Evolutionary conservation across 2,329 filamentous ascomycete genomes (phyloP), one percentile per base, ranked within the genome.

Genomic region (Cercospora citrullina): DNA sequence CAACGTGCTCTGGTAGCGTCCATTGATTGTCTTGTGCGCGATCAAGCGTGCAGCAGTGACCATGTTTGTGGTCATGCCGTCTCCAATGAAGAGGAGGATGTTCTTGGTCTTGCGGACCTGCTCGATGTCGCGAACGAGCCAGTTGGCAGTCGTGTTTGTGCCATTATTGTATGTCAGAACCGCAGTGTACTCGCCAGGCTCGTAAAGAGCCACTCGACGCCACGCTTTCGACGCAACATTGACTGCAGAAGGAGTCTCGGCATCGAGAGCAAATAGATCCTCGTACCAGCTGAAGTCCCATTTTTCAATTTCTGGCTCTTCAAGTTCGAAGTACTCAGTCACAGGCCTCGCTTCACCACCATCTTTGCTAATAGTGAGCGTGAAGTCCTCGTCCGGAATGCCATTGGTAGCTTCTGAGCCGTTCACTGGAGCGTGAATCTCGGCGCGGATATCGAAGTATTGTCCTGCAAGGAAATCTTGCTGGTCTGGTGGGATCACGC

Each of bases 221-320:
- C 93, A 95, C 31, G 88, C 88, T 81, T 93, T 94, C 71, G 91
- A 86, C 1, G 91, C 89, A 62, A 95, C 92, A 69, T 93, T 91
- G 80, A 96, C 92, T 21, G 93, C 75, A 1, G 89, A 91, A 4
- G 91, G 86, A 39, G 85, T 89, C 21, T 87, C 81, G 3, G 87
- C 88, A 74, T 94, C 91, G 75, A 89, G 82, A 30, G 92, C 92
- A 77, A 92, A 96, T 28, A 93, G 86, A 75, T 96, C 86, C 83
- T 94, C 92, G 76, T 87, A 94, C 90, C 91, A 95, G n/a, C 85
- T 85, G 77, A 95, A 95, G 72, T 89, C 86, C 92, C 92, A 96
- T 71, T 84, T 89, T 84, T 96, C 92, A 16, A 95, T 81, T 77
- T 87, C 80, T 21, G 92, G 90, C 77, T 94, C 91, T 2, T 85